Conservation (phyloP, 805 yeast species). For the Schizosaccharomyces japonicus region DNA sequence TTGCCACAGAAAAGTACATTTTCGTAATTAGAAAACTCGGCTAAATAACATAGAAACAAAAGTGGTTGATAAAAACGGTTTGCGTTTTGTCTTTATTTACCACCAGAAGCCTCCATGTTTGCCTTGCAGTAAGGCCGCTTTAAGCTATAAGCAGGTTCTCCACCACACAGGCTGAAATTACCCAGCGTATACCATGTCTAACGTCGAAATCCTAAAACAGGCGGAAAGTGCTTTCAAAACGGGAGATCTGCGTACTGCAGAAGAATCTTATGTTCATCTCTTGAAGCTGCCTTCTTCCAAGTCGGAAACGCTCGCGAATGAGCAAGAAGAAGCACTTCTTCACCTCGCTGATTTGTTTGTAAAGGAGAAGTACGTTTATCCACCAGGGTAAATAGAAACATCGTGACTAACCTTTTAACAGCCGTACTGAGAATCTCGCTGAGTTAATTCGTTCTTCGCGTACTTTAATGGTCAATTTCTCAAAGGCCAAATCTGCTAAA, state of each 20-base stretch:
- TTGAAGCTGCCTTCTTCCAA: too few relatives aligned
- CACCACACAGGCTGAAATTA: too few relatives aligned
- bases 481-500: constrained; percentile 87
- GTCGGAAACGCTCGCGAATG: constrained; percentile 24
- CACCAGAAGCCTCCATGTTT: too few relatives aligned
- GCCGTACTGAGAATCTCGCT: constrained; percentile 27
- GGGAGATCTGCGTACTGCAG: constrained; percentile 34
- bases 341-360: constrained; percentile 58
- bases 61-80: too few relatives aligned
- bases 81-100: too few relatives aligned
- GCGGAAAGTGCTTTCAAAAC: constrained; percentile 37
- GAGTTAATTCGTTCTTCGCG: constrained; percentile 46
- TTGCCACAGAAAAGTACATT: too few relatives aligned
- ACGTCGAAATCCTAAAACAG: constrained; percentile 12
- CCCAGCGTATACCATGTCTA: background rate
- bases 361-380: constrained; percentile 14
- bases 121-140: too few relatives aligned
- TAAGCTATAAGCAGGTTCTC: too few relatives aligned
- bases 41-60: too few relatives aligned
- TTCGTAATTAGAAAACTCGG: too few relatives aligned
- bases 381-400: background rate
- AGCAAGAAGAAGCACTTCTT: constrained; percentile 43
- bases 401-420: constrained; percentile 10
- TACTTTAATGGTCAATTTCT: constrained; percentile 47
- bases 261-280: constrained; percentile 30